These are phyloP conservation scores for Butyriboletus appendiculatus DNA, from an alignment of 1,284 basidiomycete genomes.

Conservation along the genomic window DNA sequence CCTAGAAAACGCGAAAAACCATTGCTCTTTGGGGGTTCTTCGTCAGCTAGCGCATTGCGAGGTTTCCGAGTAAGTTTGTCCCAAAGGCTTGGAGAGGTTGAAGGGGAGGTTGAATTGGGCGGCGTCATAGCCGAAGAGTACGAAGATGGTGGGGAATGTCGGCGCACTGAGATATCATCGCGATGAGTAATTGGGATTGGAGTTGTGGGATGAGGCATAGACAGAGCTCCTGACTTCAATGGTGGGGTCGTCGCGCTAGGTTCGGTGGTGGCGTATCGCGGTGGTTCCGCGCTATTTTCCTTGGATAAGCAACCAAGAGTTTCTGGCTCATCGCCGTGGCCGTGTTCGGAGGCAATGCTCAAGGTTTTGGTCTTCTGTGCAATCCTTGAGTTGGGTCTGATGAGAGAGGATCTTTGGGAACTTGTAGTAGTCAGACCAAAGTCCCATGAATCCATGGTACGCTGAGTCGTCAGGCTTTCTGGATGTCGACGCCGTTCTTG, in stretches of 20 bases:
- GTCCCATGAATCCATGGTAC: slow-evolving; percentile 36
- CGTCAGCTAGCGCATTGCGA: slow-evolving; percentile 14
- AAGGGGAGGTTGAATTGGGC: slow-evolving; percentile 5
- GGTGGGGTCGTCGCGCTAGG: neutral
- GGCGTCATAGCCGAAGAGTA: neutral
- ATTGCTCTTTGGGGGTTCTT: slow-evolving; percentile 16
- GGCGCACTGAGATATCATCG: neutral
- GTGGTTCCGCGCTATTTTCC: slow-evolving; percentile 1
- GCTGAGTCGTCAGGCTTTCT: slow-evolving; percentile 18
- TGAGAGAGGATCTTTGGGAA: slow-evolving; percentile 12
- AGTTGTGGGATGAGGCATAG: neutral
- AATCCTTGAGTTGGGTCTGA: slow-evolving; percentile 1
- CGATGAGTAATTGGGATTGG: slow-evolving; percentile 11
- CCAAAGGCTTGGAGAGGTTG: slow-evolving; percentile 26
- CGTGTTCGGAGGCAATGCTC: slow-evolving; percentile 5
- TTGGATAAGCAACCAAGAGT: neutral
- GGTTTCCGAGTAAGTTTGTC: slow-evolving; percentile 19
- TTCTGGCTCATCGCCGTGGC: slow-evolving; percentile 10
- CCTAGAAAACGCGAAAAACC: slow-evolving; percentile 25
- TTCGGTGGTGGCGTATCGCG: neutral
- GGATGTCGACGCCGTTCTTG: slow-evolving; percentile 51
- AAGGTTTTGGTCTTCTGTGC: slow-evolving; percentile 3
- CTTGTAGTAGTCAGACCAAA: slow-evolving; percentile 20
- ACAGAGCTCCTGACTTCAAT: neutral
- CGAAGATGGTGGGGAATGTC: slow-evolving; percentile 7